These are phyloP conservation scores for Ascomycota sp. DNA, from an alignment of 2,329 filamentous ascomycete species.

Conservation along the genomic window DNA sequence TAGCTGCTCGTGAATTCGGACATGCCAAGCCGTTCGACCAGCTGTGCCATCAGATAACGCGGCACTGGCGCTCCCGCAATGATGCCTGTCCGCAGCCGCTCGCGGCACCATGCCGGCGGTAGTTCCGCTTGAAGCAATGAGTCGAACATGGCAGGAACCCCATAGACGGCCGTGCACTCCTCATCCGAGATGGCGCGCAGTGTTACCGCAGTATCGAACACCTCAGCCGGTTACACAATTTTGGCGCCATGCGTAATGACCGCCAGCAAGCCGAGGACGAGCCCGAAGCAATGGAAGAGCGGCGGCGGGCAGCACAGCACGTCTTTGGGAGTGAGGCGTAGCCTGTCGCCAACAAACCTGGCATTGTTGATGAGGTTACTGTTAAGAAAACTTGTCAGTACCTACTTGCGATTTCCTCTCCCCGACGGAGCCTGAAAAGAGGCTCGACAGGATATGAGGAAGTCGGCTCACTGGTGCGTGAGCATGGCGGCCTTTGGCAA, in stretches of 20 bases:
- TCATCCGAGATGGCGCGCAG: constrained; percentile 47
- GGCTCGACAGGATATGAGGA: no score
- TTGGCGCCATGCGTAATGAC: constrained; percentile 55
- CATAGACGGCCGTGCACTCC: constrained; percentile 54
- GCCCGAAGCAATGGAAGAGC: constrained; percentile 70
- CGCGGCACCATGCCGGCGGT: constrained; percentile 20
- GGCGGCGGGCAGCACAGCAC: constrained; percentile 65
- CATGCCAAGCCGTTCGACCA: constrained; percentile 55
- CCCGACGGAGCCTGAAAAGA: no score
- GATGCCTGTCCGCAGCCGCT: constrained; percentile 50
- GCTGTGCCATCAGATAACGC: constrained; percentile 50
- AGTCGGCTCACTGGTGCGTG: constrained; percentile 36
- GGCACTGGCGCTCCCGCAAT: constrained; percentile 64
- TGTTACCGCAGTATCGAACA: constrained; percentile 48
- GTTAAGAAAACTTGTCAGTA: background rate
- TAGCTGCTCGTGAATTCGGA: constrained; percentile 52
- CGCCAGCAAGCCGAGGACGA: constrained; percentile 56
- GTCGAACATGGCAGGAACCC: constrained; percentile 73
- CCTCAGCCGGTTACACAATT: constrained; percentile 56
- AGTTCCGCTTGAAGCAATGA: constrained; percentile 31
- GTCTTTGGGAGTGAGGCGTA: constrained; percentile 46
- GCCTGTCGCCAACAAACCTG: constrained; percentile 52
- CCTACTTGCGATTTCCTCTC: no score
- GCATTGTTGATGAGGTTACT: constrained; percentile 45
- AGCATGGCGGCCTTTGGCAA: constrained; percentile 56